phyloP scores from a whole-genome alignment of 345 rosid species.

The Gossypium ekmanianum region DNA sequence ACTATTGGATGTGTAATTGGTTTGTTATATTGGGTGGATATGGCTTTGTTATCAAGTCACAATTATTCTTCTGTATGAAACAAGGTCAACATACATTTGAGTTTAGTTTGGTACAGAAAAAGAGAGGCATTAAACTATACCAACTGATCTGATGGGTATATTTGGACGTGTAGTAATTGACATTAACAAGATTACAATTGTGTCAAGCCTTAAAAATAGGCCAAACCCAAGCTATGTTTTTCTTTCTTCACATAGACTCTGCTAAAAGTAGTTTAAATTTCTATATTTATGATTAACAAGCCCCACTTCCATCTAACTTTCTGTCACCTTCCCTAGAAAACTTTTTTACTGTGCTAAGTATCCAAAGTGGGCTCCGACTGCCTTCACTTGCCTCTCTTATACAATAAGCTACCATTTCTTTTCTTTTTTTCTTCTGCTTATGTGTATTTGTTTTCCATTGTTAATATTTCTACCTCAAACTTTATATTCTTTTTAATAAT shows the following conservation, averaged over 20 bases:
- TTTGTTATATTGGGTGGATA: conserved; percentile 30
- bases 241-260: conserved; percentile 7
- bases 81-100: conserved; percentile 23
- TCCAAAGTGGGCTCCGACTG: conserved; percentile 13
- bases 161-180: conserved; percentile 18
- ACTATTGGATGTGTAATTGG: conserved; percentile 9
- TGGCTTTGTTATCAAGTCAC: conserved; percentile 41
- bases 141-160: conserved; percentile 9
- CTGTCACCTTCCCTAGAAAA: conserved; percentile 10
- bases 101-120: conserved; percentile 23
- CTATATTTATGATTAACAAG: conserved; percentile 4
- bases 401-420: conserved; percentile 19
- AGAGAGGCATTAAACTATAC: neutral
- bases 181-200: neutral
- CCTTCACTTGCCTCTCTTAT: conserved; percentile 26
- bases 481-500: neutral
- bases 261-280: conserved; percentile 23
- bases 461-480: neutral
- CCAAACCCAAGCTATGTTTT: neutral
- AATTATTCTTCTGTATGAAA: conserved; percentile 24
- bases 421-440: too few species aligned
- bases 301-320: neutral
- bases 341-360: conserved; percentile 13
- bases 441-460: neutral
- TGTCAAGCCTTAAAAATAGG: neutral